Conservation (phyloP, 2,329 filamentous ascomycete species). For the Pseudogymnoascus sp. region DNA sequence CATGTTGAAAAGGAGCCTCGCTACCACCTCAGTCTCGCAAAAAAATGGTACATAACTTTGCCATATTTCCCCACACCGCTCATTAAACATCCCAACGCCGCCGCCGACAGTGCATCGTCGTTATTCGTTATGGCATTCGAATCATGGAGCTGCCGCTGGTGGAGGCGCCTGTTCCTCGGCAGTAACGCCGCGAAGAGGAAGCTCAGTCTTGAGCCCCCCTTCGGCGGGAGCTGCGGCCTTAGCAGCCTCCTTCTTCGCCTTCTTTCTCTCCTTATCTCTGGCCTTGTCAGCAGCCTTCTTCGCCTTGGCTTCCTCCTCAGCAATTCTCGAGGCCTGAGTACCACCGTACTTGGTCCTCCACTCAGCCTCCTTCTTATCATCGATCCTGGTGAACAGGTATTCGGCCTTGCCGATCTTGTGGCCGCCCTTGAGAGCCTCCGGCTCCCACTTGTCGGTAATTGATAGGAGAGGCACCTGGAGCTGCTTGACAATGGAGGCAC, state of each 20-base stretch:
- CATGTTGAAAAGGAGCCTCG: background rate
- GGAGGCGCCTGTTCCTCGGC: conserved; percentile 29
- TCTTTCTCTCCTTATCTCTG: conserved; percentile 38
- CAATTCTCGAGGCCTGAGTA: conserved; percentile 57
- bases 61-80: background rate
- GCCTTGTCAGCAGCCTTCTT: conserved; percentile 32
- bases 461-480: conserved; percentile 50
- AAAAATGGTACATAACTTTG: background rate
- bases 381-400: conserved; percentile 76
- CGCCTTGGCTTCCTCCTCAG: conserved; percentile 56
- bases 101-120: conserved; percentile 2
- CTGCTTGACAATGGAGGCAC: conserved; percentile 68
- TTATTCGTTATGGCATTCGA: background rate
- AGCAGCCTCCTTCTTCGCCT: conserved; percentile 35
- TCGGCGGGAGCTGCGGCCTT: background rate
- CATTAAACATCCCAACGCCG: background rate
- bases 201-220: conserved; percentile 12
- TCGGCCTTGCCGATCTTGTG: conserved; percentile 76
- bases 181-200: conserved; percentile 24
- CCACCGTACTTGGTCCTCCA: conserved; percentile 73
- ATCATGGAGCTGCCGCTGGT: conserved; percentile 25
- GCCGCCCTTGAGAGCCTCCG: conserved; percentile 56
- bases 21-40: background rate
- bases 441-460: conserved; percentile 62
- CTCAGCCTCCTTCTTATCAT: conserved; percentile 71